These are phyloP conservation scores for Termitomyces bulborhizus DNA, from an alignment of 768 basidiomycete genomes.

Conservation along the genomic window DNA sequence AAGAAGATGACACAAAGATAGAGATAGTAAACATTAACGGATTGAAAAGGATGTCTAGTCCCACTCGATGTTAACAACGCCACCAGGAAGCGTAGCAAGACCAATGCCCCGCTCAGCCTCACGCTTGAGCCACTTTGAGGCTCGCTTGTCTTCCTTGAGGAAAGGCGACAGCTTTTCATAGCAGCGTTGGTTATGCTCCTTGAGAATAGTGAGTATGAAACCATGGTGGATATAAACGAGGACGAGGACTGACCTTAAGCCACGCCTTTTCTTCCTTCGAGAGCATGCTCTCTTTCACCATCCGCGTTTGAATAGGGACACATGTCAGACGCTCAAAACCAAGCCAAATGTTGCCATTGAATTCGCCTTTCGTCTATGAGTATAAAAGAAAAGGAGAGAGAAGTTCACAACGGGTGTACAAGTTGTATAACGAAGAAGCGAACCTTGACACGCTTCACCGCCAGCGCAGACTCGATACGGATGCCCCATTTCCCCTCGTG, in stretches of 20 bases:
- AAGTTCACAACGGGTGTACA: background rate
- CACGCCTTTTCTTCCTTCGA: slow-evolving; percentile 82
- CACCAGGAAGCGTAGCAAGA: slow-evolving; percentile 60
- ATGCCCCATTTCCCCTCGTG: slow-evolving; percentile 81
- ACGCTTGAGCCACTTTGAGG: slow-evolving; percentile 72
- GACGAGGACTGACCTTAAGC: slow-evolving; percentile 54
- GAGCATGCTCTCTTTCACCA: slow-evolving; percentile 83
- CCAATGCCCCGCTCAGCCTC: slow-evolving; percentile 76
- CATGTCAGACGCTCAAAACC: slow-evolving; percentile 90
- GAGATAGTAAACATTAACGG: background rate
- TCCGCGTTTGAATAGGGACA: slow-evolving; percentile 88
- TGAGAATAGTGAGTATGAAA: background rate
- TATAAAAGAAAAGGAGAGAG: background rate
- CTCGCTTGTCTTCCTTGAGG: slow-evolving; percentile 74
- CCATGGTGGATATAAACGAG: background rate
- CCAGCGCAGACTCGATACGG: slow-evolving; percentile 57
- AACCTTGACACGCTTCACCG: background rate
- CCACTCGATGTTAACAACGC: slow-evolving; percentile 77
- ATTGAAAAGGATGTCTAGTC: slow-evolving; percentile 35
- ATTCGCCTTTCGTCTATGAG: slow-evolving; percentile 61
- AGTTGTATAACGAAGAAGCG: background rate
- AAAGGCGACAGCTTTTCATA: slow-evolving; percentile 56
- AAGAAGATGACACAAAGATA: slow-evolving; percentile 8
- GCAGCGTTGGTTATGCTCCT: slow-evolving; percentile 81
- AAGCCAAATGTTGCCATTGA: slow-evolving; percentile 75